Conservation (phyloP, 78 protist species). For the Acrasis kona region DNA sequence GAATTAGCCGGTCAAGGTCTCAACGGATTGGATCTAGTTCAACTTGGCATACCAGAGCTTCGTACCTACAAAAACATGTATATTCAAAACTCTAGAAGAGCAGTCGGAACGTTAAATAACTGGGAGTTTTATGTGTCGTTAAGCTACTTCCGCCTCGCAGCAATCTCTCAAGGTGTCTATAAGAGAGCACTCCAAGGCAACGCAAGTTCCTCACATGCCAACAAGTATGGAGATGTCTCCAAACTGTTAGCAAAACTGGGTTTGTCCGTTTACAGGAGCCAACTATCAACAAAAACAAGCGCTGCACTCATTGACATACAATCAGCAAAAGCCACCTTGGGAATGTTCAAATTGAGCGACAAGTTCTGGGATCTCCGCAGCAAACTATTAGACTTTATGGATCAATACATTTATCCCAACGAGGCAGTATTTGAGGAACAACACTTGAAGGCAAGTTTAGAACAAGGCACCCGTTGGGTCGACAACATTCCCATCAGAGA, state of each 20-base stretch:
- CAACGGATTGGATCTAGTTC: too few relatives aligned
- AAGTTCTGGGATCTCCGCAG: background rate
- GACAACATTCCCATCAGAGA: background rate
- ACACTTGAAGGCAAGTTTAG: background rate
- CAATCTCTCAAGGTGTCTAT: conserved; percentile 55
- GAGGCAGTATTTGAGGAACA: conserved; percentile 1
- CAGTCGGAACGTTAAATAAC: background rate
- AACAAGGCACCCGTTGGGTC: background rate
- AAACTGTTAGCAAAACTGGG: background rate
- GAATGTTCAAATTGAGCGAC: background rate
- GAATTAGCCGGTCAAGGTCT: too few relatives aligned
- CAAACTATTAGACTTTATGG: conserved; percentile 21
- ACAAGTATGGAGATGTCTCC: background rate
- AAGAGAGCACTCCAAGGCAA: conserved; percentile 31
- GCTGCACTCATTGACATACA: too few relatives aligned
- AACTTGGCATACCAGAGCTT: conserved; percentile 3
- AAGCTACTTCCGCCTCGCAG: conserved; percentile 34
- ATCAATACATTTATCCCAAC: conserved; percentile 17
- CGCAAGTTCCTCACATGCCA: conserved; percentile 11
- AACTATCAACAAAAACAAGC: too few relatives aligned
- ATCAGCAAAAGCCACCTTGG: too few relatives aligned
- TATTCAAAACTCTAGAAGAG: background rate
- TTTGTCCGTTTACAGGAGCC: background rate
- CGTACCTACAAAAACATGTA: background rate
- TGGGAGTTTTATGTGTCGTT: conserved; percentile 26